Evolutionary conservation across 495 filamentous ascomycete genomes (phyloP).

Genomic region (Podospora pseudopauciseta): DNA sequence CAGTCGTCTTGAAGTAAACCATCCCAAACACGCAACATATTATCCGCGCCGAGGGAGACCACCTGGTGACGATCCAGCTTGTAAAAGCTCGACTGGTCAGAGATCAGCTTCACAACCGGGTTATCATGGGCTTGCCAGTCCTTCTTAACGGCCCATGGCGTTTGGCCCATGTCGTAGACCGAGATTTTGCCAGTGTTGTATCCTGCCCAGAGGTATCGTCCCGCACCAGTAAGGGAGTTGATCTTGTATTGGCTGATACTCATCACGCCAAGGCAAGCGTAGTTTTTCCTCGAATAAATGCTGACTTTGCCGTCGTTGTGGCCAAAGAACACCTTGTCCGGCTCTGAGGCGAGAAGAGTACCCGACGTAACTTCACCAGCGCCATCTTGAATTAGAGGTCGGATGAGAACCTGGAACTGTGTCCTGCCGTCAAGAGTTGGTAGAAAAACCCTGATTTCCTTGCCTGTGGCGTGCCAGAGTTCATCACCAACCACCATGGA

Average conservation of each 20-base stretch:
- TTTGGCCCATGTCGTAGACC: conserved; percentile 78
- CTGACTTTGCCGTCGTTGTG: conserved; percentile 92
- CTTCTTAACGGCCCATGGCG: conserved; percentile 86
- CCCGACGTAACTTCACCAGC: conserved; percentile 89
- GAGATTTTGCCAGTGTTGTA: conserved; percentile 95
- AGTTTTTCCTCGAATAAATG: conserved; percentile 75
- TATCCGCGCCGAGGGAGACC: conserved; percentile 84
- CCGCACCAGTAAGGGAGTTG: conserved; percentile 79
- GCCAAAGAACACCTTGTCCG: conserved; percentile 82
- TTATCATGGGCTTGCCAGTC: conserved; percentile 90
- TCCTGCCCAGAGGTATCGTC: conserved; percentile 84
- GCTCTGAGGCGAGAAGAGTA: conserved; percentile 65
- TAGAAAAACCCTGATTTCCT: conserved; percentile 78
- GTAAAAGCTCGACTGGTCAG: conserved; percentile 81
- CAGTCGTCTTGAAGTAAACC: conserved; percentile 91
- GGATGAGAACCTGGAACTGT: conserved; percentile 67
- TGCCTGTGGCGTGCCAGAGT: conserved; percentile 86
- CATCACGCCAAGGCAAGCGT: conserved; percentile 69
- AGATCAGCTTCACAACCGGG: conserved; percentile 69
- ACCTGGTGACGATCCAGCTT: conserved; percentile 82
- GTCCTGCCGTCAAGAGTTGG: conserved; percentile 62
- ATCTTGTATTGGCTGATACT: conserved; percentile 94
- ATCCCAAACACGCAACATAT: conserved; percentile 83
- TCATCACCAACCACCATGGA: conserved; percentile 76
- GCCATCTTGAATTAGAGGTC: conserved; percentile 60